Conservation (phyloP, 768 basidiomycete species). For the Tephrocybe sp. region DNA sequence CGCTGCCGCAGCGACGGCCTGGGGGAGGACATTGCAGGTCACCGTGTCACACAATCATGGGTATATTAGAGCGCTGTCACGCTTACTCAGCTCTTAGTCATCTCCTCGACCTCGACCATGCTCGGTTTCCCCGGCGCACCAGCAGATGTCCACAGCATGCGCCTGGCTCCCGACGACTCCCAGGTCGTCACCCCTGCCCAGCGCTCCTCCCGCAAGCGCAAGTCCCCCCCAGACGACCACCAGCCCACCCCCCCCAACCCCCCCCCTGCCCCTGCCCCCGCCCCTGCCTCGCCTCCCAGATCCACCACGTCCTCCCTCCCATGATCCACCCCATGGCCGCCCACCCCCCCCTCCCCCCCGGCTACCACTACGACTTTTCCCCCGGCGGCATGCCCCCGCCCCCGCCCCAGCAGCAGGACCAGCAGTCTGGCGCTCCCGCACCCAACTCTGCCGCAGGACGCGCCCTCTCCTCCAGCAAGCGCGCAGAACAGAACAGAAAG, state of each 20-base stretch:
- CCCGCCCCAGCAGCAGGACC: constrained; percentile 22
- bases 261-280: constrained; percentile 13
- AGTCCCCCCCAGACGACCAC: constrained; percentile 48
- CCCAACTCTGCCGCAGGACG: constrained; percentile 39
- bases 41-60: not conserved
- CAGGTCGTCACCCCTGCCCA: constrained; percentile 38
- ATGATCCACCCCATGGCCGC: constrained; percentile 43
- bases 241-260: constrained; percentile 13
- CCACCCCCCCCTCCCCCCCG: constrained; percentile 39
- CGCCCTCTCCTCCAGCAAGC: constrained; percentile 75
- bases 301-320: constrained; percentile 56
- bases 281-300: constrained; percentile 29
- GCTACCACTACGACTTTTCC: constrained; percentile 57
- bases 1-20: constrained; percentile 32
- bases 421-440: constrained; percentile 28
- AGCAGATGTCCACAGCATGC: constrained; percentile 38
- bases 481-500: constrained; percentile 93
- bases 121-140: constrained; percentile 33
- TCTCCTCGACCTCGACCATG: constrained; percentile 33
- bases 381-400: constrained; percentile 48
- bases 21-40: not conserved
- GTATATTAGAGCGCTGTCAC: not conserved
- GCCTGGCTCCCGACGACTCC: constrained; percentile 58
- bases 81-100: constrained; percentile 52
- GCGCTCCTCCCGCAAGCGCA: constrained; percentile 64